These are phyloP conservation scores for Lentinula novae-zelandiae DNA, from an alignment of 1,284 basidiomycete genomes.

Conservation along the genomic window DNA sequence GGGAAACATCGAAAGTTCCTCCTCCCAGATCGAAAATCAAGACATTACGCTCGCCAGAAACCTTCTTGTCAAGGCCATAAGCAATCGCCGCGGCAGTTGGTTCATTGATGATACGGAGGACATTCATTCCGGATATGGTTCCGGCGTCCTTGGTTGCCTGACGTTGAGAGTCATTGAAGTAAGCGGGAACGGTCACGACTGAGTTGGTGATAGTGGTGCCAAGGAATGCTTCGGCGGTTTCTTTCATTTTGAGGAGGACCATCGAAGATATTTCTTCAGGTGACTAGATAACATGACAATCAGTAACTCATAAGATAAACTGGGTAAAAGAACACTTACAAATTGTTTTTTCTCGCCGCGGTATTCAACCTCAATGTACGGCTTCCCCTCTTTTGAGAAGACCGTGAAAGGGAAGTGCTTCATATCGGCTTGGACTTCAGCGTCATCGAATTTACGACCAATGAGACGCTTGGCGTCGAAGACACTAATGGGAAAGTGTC, in stretches of 20 bases:
- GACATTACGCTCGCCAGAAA: conserved; percentile 67
- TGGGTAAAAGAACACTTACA: conserved; percentile 37
- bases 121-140: conserved; percentile 71
- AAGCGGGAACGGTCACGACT: conserved; percentile 41
- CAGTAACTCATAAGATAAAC: neutral
- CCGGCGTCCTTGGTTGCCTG: conserved; percentile 83
- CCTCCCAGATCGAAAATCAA: conserved; percentile 89
- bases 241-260: conserved; percentile 84
- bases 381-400: conserved; percentile 67
- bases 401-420: conserved; percentile 81
- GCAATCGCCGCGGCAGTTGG: conserved; percentile 60
- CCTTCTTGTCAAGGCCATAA: conserved; percentile 74
- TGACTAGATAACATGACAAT: conserved; percentile 36
- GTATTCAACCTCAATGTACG: conserved; percentile 74
- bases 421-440: conserved; percentile 74
- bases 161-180: conserved; percentile 79
- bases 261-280: conserved; percentile 86
- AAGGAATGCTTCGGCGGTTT: conserved; percentile 84
- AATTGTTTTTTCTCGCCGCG: conserved; percentile 76
- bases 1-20: conserved; percentile 80
- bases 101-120: conserved; percentile 68
- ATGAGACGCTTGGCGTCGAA: conserved; percentile 84
- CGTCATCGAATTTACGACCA: conserved; percentile 70
- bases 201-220: conserved; percentile 45
- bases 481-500: conserved; percentile 36